phyloP scores from a whole-genome alignment of 768 basidiomycete species.

The Lactarius deliciosus region DNA sequence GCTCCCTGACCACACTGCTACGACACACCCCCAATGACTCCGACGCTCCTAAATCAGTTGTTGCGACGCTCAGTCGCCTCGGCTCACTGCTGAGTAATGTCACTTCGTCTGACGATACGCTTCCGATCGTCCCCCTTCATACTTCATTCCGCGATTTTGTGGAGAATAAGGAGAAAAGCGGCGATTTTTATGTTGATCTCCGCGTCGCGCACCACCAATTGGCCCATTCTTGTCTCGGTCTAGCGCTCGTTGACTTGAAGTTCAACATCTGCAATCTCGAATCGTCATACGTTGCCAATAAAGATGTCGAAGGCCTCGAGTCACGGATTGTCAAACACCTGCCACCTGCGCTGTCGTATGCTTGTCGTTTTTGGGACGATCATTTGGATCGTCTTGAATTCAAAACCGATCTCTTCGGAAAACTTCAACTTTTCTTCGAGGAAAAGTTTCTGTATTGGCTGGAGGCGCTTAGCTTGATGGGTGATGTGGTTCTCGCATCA shows the following conservation, averaged over 20 bases:
- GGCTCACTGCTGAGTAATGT: slow-evolving; percentile 13
- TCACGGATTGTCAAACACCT: neutral
- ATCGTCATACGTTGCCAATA: neutral
- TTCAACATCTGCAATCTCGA: slow-evolving; percentile 16
- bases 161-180: neutral
- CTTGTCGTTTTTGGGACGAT: slow-evolving; percentile 8
- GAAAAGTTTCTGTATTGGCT: too few relatives aligned
- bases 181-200: neutral
- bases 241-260: neutral
- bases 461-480: too few relatives aligned
- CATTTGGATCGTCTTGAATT: neutral
- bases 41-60: neutral
- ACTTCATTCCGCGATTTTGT: slow-evolving; percentile 1
- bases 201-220: neutral
- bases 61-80: neutral
- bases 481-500: too few relatives aligned
- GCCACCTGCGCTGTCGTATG: neutral
- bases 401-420: neutral
- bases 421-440: too few relatives aligned
- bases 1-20: neutral
- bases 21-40: neutral
- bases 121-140: neutral
- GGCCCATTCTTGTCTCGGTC: neutral
- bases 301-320: slow-evolving; percentile 1
- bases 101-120: neutral